A percentile compares a stretch with the other conserved stretches of the same genome.
Conservation (phyloP, 2,329 filamentous ascomycete genomes). For the Aureobasidium pullulans region DNA sequence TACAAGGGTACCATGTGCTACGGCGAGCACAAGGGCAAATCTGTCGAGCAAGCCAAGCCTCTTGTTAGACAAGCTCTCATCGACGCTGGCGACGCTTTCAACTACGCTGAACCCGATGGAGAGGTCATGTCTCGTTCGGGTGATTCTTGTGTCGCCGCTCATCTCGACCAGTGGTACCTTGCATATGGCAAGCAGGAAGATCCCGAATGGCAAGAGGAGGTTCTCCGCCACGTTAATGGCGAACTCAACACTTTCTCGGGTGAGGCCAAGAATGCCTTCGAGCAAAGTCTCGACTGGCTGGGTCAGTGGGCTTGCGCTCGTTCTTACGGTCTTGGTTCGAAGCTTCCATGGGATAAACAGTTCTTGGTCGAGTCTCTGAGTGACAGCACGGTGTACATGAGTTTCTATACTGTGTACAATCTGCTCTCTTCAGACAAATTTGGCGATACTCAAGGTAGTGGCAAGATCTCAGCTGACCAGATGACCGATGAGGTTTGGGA, state of each 20-base stretch:
- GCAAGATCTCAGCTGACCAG: constrained; percentile 69
- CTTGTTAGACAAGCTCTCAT: constrained; percentile 75
- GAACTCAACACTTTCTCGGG: constrained; percentile 72
- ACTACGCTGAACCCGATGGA: constrained; percentile 88
- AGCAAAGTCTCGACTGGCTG: constrained; percentile 83
- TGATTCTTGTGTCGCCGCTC: constrained; percentile 86
- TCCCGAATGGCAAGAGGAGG: constrained; percentile 67
- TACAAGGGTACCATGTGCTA: constrained; percentile 89
- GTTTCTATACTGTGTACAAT: constrained; percentile 55
- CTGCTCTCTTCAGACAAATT: constrained; percentile 72
- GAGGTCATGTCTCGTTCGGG: constrained; percentile 82
- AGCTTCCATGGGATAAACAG: constrained; percentile 84
- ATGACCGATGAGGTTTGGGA: constrained; percentile 97
- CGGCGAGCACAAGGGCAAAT: constrained; percentile 80
- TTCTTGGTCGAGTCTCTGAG: constrained; percentile 89
- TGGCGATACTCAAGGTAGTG: constrained; percentile 61
- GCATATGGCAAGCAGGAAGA: constrained; percentile 82
- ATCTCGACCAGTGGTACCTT: constrained; percentile 96
- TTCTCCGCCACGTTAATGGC: constrained; percentile 63
- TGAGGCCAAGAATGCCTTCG: constrained; percentile 54
- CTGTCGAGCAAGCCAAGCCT: constrained; percentile 79
- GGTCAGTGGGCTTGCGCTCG: constrained; percentile 93
- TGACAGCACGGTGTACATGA: constrained; percentile 90
- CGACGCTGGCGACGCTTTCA: constrained; percentile 71
- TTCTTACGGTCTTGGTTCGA: constrained; percentile 86